These are phyloP conservation scores for Coemansia biformis DNA, from an alignment of 192 early-diverging fungal species.

Conservation along the genomic window DNA sequence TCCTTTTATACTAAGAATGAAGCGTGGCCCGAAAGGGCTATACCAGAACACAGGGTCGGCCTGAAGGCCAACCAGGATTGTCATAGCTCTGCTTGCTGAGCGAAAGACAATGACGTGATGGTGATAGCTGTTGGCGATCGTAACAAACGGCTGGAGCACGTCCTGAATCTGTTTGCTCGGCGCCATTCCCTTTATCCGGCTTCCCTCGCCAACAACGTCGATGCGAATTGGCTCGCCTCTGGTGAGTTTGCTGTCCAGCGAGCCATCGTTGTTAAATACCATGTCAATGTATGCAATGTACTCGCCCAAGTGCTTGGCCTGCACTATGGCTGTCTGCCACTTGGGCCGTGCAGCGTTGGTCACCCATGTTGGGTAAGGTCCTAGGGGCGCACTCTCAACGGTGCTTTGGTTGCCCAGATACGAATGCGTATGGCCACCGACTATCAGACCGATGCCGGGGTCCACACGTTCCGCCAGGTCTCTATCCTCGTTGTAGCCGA, in stretches of 20 bases:
- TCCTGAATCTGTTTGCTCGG: slow-evolving; percentile 10
- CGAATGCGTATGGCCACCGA: slow-evolving; percentile 77
- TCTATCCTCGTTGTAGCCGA: slow-evolving; percentile 65
- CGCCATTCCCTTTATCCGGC: slow-evolving; percentile 47
- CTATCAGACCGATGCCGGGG: slow-evolving; percentile 57
- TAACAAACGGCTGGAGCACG: slow-evolving; percentile 18
- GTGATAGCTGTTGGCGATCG: slow-evolving; percentile 17
- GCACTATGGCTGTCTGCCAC: slow-evolving; percentile 67
- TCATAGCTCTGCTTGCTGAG: too few relatives aligned
- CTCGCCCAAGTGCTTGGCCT: slow-evolving; percentile 64
- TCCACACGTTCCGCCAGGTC: slow-evolving; percentile 54
- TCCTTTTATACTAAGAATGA: too few relatives aligned
- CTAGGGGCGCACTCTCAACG: slow-evolving; percentile 12
- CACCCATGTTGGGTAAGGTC: slow-evolving; percentile 67
- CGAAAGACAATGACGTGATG: too few relatives aligned
- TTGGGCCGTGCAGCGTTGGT: slow-evolving; percentile 47
- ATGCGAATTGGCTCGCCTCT: slow-evolving; percentile 59
- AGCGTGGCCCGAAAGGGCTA: too few relatives aligned
- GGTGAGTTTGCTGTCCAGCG: slow-evolving; percentile 49
- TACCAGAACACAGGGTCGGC: too few relatives aligned
- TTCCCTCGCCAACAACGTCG: slow-evolving; percentile 48
- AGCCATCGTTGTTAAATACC: slow-evolving; percentile 57
- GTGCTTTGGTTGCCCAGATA: slow-evolving; percentile 34
- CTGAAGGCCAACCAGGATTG: too few relatives aligned
- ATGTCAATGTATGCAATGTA: slow-evolving; percentile 65